phyloP scores from a whole-genome alignment of 148 eudicot species.

The Nepenthes mirabilis region DNA sequence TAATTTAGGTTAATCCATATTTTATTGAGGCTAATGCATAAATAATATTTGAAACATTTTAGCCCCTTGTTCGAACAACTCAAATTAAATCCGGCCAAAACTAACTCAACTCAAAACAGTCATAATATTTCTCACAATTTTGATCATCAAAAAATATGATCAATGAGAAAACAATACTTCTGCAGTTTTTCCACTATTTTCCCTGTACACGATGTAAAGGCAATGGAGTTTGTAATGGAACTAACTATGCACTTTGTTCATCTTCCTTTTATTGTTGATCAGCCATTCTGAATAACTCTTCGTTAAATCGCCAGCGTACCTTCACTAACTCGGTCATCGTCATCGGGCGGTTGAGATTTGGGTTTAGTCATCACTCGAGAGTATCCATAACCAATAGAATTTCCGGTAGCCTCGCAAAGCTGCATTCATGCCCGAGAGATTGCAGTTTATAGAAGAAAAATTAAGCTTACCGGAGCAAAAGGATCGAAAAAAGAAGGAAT shows the following conservation, averaged over 20 bases:
- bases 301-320: slow-evolving; percentile 59
- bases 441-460: neutral
- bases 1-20: too few relatives aligned
- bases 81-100: too few relatives aligned
- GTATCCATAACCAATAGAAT: slow-evolving; percentile 87
- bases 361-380: slow-evolving; percentile 62
- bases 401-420: slow-evolving; percentile 89
- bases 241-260: neutral
- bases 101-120: too few relatives aligned
- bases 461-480: too few relatives aligned
- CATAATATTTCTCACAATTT: too few relatives aligned
- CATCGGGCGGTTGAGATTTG: slow-evolving; percentile 47
- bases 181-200: neutral
- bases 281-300: neutral
- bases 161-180: neutral
- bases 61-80: too few relatives aligned
- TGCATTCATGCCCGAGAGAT: slow-evolving; percentile 18
- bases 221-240: neutral
- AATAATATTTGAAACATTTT: too few relatives aligned
- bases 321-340: slow-evolving; percentile 48
- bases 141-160: too few relatives aligned
- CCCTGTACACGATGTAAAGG: neutral
- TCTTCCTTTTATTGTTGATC: neutral
- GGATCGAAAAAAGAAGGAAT: too few relatives aligned
- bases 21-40: too few relatives aligned